Evolutionary conservation across 306 rosid genomes (phyloP).

Genomic region (Quercus suber): DNA sequence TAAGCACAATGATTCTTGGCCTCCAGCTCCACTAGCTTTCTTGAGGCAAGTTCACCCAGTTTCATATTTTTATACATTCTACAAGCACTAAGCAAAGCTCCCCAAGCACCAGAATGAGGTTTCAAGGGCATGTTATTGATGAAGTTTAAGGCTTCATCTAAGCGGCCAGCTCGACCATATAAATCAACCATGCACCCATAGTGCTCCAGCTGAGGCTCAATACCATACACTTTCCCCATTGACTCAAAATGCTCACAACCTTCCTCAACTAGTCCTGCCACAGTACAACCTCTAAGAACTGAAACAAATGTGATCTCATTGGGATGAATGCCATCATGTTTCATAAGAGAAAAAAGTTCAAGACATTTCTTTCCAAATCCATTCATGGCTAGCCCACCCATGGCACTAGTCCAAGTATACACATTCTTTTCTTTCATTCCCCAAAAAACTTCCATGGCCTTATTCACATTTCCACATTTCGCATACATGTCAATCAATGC

Average conservation of each 20-base stretch:
- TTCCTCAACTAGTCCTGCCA: constrained; percentile 58
- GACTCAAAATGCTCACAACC: constrained; percentile 46
- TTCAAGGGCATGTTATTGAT: constrained; percentile 58
- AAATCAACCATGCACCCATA: constrained; percentile 69
- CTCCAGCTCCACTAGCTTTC: constrained; percentile 54
- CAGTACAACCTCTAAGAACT: constrained; percentile 50
- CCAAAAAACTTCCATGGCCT: constrained; percentile 62
- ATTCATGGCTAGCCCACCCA: constrained; percentile 62
- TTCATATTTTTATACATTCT: constrained; percentile 47
- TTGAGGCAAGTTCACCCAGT: constrained; percentile 43
- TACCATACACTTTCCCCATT: constrained; percentile 42
- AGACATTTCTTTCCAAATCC: constrained; percentile 56
- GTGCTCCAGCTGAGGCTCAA: constrained; percentile 57
- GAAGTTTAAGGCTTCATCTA: constrained; percentile 53
- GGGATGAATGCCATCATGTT: constrained; percentile 40
- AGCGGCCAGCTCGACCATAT: constrained; percentile 53
- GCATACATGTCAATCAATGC: constrained; percentile 64
- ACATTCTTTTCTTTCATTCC: constrained; percentile 59
- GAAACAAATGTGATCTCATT: constrained; percentile 52
- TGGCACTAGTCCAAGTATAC: constrained; percentile 56
- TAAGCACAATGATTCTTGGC: constrained; percentile 52
- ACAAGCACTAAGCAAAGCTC: constrained; percentile 62
- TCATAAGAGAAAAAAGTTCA: constrained; percentile 45
- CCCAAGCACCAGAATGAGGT: constrained; percentile 67
- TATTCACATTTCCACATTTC: constrained; percentile 53